These are phyloP conservation scores for Pseudomassariella vexata DNA, from an alignment of 2,329 filamentous ascomycete species.

Conservation along the genomic window DNA sequence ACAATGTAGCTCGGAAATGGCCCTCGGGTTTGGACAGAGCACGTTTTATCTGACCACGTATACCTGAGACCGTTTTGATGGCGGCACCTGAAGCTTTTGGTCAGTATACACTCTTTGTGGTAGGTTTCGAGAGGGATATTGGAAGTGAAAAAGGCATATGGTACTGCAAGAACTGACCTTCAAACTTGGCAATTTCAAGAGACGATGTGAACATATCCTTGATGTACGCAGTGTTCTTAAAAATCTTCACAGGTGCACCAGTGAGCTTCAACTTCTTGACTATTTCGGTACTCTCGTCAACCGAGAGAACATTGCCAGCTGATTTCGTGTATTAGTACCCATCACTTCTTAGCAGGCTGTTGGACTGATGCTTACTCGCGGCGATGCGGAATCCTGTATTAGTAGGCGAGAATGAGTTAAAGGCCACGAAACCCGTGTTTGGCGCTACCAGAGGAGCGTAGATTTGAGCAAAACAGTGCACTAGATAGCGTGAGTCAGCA, in stretches of 20 bases:
- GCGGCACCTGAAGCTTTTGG: constrained; percentile 65
- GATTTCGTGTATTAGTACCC: too few relatives aligned
- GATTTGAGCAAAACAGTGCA: constrained; percentile 97
- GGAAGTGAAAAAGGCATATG: too few relatives aligned
- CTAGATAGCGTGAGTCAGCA: too few relatives aligned
- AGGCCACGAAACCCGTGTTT: constrained; percentile 91
- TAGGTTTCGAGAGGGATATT: too few relatives aligned
- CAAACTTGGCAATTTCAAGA: constrained; percentile 96
- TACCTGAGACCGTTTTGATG: constrained; percentile 92
- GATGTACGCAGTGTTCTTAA: constrained; percentile 71
- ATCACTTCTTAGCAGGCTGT: too few relatives aligned
- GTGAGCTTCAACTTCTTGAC: constrained; percentile 99
- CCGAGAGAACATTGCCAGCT: constrained; percentile 86
- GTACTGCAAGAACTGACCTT: too few relatives aligned
- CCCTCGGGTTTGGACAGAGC: constrained; percentile 90
- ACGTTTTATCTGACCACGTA: constrained; percentile 95
- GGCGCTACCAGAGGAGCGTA: constrained; percentile 93
- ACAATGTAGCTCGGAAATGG: constrained; percentile 94
- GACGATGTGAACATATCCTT: constrained; percentile 95
- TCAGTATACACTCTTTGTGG: too few relatives aligned
- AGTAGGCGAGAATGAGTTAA: constrained; percentile 79
- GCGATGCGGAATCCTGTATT: constrained; percentile 90
- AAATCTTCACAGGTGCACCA: constrained; percentile 91
- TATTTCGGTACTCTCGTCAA: constrained; percentile 94
- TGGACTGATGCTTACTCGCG: too few relatives aligned